These are phyloP conservation scores for Psilocybe azurescens DNA, from an alignment of 768 basidiomycete species.

Conservation along the genomic window DNA sequence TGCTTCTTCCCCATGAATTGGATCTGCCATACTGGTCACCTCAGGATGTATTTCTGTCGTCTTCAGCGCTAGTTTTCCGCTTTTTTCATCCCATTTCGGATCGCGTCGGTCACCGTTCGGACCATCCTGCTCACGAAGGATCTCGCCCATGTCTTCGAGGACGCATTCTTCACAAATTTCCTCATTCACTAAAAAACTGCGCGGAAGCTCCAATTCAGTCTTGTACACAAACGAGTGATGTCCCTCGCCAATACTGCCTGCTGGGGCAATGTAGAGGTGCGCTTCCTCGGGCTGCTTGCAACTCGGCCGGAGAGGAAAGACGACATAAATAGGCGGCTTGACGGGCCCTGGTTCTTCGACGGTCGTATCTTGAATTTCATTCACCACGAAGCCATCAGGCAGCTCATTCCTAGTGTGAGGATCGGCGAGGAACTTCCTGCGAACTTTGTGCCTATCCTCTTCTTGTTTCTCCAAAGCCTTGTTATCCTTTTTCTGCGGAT, in stretches of 20 bases:
- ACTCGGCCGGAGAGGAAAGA: conserved; percentile 31
- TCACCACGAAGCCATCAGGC: conserved; percentile 6
- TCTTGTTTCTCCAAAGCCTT: background rate
- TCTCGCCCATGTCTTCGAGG: conserved; percentile 28
- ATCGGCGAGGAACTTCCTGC: conserved; percentile 16
- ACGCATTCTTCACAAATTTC: conserved; percentile 46
- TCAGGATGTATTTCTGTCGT: conserved; percentile 2
- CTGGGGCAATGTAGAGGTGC: conserved; percentile 54
- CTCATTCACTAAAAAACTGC: conserved; percentile 37
- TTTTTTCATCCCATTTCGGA: conserved; percentile 15
- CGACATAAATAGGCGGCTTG: conserved; percentile 33
- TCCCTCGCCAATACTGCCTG: conserved; percentile 43
- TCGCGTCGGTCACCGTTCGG: conserved; percentile 19
- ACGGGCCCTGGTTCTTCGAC: conserved; percentile 17
- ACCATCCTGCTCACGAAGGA: conserved; percentile 32
- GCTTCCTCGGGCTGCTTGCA: conserved; percentile 37
- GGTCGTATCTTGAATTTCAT: background rate
- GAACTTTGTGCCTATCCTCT: background rate
- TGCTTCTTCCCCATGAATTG: conserved; percentile 5
- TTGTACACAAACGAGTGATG: conserved; percentile 58
- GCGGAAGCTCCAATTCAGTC: conserved; percentile 59
- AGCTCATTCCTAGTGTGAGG: conserved; percentile 13
- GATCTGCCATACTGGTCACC: conserved; percentile 9
- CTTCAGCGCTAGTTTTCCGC: conserved; percentile 10
- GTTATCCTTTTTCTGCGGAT: conserved; percentile 8